Base-by-base conservation (phyloP, 495 filamentous ascomycete genomes). In the Xylaria sp. region DNA sequence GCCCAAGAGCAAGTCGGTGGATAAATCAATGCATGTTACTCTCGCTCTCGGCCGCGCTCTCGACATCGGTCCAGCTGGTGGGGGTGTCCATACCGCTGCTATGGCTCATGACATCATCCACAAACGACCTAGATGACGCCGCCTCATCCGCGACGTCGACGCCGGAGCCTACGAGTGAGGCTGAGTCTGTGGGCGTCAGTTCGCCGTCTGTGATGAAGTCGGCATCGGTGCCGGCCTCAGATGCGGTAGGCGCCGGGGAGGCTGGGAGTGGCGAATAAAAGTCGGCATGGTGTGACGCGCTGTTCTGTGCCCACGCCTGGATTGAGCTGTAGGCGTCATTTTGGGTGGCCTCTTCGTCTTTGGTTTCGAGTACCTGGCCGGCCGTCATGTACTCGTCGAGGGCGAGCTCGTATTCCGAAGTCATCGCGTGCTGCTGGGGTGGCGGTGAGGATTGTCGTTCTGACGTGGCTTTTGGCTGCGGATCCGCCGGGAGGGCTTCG, bases 11-110 rank as follows among this genome's bases (percentile, higher is more conserved):
- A 31, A 31, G 52, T 55, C 14, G 26, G 5, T 7, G 52, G n/a
- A 26, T 17, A 37, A 37, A 68, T 71, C 76, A 85, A 41, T 79
- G 78, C 71, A 77, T 70, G 43, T 70, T 74, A 66, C 69, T 71
- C 69, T 88, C 86, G 31, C 79, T 83, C 72, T 87, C 88, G 8
- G 92, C 82, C 41, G 90, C 88, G 75, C 92, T 94, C 19, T 90
- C 92, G 11, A 95, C 87, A 67, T 95, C 92, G 5, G 91, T 92
- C 92, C 92, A 95, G 78, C 89, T 92, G 41, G 86, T 85, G 0
- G 92, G 91, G 11, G 92, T 95, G 50, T 80, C 78, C 48, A 88
- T 83, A 8, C 88, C 89, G 21, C 85, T 86, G 21, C 84, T 90
- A 12, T 93, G 89, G 76, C 92, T 95, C 82, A 93, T 79, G 12